Conservation (phyloP, 2,329 filamentous ascomycete genomes). For the Aphanoascus verrucosus region DNA sequence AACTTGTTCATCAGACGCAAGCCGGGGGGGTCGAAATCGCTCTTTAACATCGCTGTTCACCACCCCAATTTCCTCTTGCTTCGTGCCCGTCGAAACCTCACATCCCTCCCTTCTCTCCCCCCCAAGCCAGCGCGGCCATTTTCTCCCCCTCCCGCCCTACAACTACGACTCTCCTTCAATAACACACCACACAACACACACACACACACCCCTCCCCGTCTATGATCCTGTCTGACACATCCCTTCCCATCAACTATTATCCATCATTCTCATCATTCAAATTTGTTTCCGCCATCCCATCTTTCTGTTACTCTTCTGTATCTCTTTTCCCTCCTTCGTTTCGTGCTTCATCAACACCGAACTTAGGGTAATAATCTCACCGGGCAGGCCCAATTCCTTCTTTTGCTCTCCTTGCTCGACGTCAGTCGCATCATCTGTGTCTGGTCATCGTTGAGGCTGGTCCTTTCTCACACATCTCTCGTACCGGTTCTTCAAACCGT, state of each 20-base stretch:
- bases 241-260: slow-evolving; percentile 3
- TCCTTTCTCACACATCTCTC: slow-evolving; percentile 22
- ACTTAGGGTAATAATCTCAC: slow-evolving; percentile 8
- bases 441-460: slow-evolving; percentile 26
- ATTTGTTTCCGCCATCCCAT: slow-evolving; percentile 7
- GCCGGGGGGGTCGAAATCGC: neutral
- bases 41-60: neutral
- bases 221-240: slow-evolving; percentile 8
- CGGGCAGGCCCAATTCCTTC: slow-evolving; percentile 17
- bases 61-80: neutral
- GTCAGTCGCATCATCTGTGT: slow-evolving; percentile 15
- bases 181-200: neutral
- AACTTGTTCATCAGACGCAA: no score
- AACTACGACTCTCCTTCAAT: neutral
- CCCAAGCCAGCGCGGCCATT: no score
- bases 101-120: neutral
- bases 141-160: neutral
- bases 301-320: slow-evolving; percentile 5
- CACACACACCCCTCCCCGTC: neutral
- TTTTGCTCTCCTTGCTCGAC: slow-evolving; percentile 15
- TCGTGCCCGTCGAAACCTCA: neutral
- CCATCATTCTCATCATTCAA: slow-evolving; percentile 4
- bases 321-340: slow-evolving; percentile 12
- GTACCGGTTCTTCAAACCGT: slow-evolving; percentile 16
- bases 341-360: neutral